Base-by-base conservation (phyloP, 306 rosid species). In the Quercus dentata region DNA sequence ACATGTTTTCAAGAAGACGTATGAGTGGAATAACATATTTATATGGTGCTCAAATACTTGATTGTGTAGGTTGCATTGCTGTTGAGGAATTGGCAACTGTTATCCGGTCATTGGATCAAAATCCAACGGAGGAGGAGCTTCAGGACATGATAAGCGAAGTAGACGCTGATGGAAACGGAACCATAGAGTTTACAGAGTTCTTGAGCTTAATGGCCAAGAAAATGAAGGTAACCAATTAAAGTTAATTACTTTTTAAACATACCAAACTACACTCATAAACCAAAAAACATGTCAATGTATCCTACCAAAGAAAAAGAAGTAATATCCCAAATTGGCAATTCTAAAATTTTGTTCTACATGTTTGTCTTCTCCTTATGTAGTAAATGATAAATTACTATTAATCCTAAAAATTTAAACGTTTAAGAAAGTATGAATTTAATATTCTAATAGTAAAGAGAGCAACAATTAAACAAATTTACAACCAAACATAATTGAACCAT, bases 71-170 rank as follows among this genome's bases (percentile, higher is more conserved):
- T 3, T 96, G 98, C 87, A 93, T 96, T 74, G 90, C 98, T n/a
- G 75, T 91, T 19, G 99, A 96, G 74, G 99, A 96, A 91, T 80
- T 96, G 72, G 98, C 93, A 23, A 91, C 98, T n/a, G 99, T 96
- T 11, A 93, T 93, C 54, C 82, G 97, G 65, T 96, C 99, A 31
- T 71, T 96, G 85, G 99, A 93, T 93, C 97, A 93, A 75, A 96
- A 96, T 57, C 99, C 99, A 4, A 93, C 97, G 9, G 97, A 93
- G 76, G 90, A 91, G 88, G 99, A 96, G 87, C 91, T 96, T 64
- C 97, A 87, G 57, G 94, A 87, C 61, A 96, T 96, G 97, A 96
- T 96, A 10, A 91, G 44, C 19, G 97, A 96, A 77, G 93, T 93
- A 0, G 99, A 96, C 70, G 85, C 81, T 38, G 97, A 94, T 76